These are phyloP conservation scores for Lactifluus hygrophoroides DNA, from an alignment of 768 basidiomycete genomes.

Conservation along the genomic window DNA sequence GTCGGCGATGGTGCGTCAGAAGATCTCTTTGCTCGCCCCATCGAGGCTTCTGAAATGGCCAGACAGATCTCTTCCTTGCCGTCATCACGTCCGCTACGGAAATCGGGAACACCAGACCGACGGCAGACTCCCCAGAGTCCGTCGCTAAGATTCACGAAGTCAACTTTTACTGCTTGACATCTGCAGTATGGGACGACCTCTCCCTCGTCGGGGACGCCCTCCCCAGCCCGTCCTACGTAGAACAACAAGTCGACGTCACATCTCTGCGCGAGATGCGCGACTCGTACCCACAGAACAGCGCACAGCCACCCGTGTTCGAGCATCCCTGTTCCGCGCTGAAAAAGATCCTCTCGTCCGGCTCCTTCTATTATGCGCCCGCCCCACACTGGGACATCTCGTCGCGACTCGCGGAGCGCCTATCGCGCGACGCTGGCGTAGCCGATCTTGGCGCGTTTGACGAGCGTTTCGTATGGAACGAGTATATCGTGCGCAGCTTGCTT, in stretches of 20 bases:
- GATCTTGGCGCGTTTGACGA: conserved; percentile 65
- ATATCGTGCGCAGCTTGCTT: conserved; percentile 76
- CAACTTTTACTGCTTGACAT: conserved; percentile 80
- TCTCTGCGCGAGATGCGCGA: conserved; percentile 35
- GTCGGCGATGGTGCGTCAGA: conserved; percentile 52
- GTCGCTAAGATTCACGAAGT: conserved; percentile 84
- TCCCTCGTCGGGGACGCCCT: conserved; percentile 43
- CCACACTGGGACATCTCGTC: conserved; percentile 87
- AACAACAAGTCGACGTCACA: conserved; percentile 41
- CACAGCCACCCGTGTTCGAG: conserved; percentile 52
- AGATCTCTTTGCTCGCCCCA: neutral
- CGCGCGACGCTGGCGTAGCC: conserved; percentile 36
- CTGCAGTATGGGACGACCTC: conserved; percentile 77
- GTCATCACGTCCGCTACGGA: conserved; percentile 70
- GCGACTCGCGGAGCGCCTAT: conserved; percentile 61
- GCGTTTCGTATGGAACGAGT: conserved; percentile 94
- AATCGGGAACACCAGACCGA: conserved; percentile 61
- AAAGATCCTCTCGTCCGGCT: conserved; percentile 85
- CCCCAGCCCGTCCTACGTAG: conserved; percentile 45
- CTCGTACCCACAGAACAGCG: conserved; percentile 34
- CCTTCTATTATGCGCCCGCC: conserved; percentile 86
- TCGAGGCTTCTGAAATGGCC: neutral
- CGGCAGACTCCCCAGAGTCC: conserved; percentile 48
- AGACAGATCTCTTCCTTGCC: conserved; percentile 75
- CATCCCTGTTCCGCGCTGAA: conserved; percentile 87